phyloP scores from a whole-genome alignment of 2,329 filamentous ascomycete genomes.

The Calonectria pauciramosa region DNA sequence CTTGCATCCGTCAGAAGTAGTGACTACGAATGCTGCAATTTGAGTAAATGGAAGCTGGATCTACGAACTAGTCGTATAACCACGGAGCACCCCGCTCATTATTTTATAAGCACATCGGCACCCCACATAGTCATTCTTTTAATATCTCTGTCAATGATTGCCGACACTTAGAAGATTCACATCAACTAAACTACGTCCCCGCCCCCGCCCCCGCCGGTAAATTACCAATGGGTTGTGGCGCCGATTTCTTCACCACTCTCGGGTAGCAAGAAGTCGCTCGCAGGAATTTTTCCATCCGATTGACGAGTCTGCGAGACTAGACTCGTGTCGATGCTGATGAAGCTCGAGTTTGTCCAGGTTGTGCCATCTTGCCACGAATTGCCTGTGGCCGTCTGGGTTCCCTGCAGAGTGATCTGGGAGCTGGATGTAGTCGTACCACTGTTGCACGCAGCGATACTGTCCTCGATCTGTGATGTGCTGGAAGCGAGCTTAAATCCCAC shows the following conservation, averaged over 20 bases:
- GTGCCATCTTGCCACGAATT: slow-evolving; percentile 58
- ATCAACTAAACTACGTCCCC: no score
- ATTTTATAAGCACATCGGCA: no score
- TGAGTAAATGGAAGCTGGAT: no score
- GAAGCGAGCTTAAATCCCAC: slow-evolving; percentile 55
- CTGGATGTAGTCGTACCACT: slow-evolving; percentile 41
- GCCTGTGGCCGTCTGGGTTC: slow-evolving; percentile 46
- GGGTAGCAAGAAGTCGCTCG: slow-evolving; percentile 57
- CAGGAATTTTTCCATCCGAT: slow-evolving; percentile 53
- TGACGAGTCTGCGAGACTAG: slow-evolving; percentile 52
- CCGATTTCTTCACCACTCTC: slow-evolving; percentile 38
- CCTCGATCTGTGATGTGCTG: slow-evolving; percentile 49
- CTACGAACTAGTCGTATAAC: no score
- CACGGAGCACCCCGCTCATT: no score
- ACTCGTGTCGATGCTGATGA: slow-evolving; percentile 51
- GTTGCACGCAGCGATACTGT: slow-evolving; percentile 53
- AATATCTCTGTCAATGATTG: no score
- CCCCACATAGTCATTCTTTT: no score
- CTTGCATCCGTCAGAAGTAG: no score
- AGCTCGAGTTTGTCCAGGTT: slow-evolving; percentile 53
- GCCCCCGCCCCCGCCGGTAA: no score
- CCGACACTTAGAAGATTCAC: no score
- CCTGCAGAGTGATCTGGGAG: slow-evolving; percentile 43
- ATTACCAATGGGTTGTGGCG: slow-evolving; percentile 33
- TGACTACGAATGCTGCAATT: no score